phyloP scores from a whole-genome alignment of 257 asterid genomes.

The Galeopsis tetrahit region DNA sequence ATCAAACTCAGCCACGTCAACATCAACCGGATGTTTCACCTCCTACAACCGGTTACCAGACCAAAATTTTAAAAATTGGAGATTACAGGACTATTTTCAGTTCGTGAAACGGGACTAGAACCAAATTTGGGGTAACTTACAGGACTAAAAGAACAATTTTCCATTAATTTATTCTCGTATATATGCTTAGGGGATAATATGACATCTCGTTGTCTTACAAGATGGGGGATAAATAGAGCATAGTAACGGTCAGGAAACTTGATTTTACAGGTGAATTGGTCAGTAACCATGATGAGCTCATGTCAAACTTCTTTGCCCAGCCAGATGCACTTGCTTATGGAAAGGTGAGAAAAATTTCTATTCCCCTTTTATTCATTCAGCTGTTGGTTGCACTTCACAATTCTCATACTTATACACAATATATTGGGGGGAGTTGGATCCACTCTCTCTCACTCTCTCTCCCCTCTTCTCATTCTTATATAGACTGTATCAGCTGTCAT shows the following conservation, averaged over 20 bases:
- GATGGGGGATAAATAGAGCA: conserved; percentile 10
- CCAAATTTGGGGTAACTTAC: too few species aligned
- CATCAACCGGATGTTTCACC: too few species aligned
- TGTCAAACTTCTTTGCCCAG: conserved; percentile 99
- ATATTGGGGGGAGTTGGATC: neutral
- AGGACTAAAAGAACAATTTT: too few species aligned
- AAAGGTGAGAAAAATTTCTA: conserved; percentile 55
- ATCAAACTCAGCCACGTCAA: too few species aligned
- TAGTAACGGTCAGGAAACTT: conserved; percentile 29
- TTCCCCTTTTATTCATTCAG: neutral
- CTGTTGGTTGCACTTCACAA: neutral
- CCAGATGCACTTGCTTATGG: conserved; percentile 99
- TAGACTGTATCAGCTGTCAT: conserved; percentile 15
- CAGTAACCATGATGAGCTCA: conserved; percentile 96
- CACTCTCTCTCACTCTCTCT: neutral
- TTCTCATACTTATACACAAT: neutral
- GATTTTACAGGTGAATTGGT: conserved; percentile 84
- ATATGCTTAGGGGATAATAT: conserved; percentile 4
- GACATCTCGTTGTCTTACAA: conserved; percentile 1
- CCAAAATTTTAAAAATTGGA: too few species aligned
- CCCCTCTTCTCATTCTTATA: neutral
- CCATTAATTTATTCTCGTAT: too few species aligned
- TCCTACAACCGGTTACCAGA: too few species aligned
- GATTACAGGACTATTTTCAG: too few species aligned
- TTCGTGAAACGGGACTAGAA: too few species aligned